A percentile compares a stretch with the other conserved stretches of the same genome.
phyloP scores from a whole-genome alignment of 2,329 filamentous ascomycete genomes.

The Endocalyx cinctus region DNA sequence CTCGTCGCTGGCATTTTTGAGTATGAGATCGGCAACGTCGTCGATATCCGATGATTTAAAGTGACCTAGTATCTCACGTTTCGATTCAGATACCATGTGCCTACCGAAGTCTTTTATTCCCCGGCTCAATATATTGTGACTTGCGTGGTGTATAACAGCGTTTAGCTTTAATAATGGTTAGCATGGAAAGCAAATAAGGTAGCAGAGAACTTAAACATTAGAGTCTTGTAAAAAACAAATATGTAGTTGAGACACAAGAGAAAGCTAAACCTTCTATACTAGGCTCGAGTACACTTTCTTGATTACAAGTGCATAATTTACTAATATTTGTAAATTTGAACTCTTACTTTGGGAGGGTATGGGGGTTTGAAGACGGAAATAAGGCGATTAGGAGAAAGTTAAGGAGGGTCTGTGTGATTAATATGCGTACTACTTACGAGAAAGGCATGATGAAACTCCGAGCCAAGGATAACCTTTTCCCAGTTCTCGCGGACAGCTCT shows the following conservation, averaged over 20 bases:
- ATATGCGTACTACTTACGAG: too few species aligned
- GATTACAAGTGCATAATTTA: too few species aligned
- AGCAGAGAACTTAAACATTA: background rate
- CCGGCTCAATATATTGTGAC: slow-evolving; percentile 29
- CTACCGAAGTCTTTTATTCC: slow-evolving; percentile 42
- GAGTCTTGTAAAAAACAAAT: slow-evolving; percentile 2
- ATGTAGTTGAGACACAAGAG: slow-evolving; percentile 3
- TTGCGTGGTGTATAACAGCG: slow-evolving; percentile 42
- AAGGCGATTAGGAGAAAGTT: too few species aligned
- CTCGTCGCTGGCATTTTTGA: slow-evolving; percentile 40
- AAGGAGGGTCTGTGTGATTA: too few species aligned
- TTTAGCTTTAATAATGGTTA: slow-evolving; percentile 36
- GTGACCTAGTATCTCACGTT: slow-evolving; percentile 37
- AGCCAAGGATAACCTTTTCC: slow-evolving; percentile 45
- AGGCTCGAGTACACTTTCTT: too few species aligned
- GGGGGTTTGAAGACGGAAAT: too few species aligned
- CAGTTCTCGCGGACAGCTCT: slow-evolving; percentile 46
- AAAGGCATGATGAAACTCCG: slow-evolving; percentile 49
- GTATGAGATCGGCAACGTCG: slow-evolving; percentile 36
- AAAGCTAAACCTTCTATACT: too few species aligned
- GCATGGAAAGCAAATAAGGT: slow-evolving; percentile 1
- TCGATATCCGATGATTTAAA: slow-evolving; percentile 40
- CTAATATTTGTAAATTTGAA: too few species aligned
- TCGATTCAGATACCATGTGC: slow-evolving; percentile 36
- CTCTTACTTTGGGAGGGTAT: too few species aligned